Base-by-base conservation (phyloP, 768 basidiomycete species). In the Tulasnella sp. region DNA sequence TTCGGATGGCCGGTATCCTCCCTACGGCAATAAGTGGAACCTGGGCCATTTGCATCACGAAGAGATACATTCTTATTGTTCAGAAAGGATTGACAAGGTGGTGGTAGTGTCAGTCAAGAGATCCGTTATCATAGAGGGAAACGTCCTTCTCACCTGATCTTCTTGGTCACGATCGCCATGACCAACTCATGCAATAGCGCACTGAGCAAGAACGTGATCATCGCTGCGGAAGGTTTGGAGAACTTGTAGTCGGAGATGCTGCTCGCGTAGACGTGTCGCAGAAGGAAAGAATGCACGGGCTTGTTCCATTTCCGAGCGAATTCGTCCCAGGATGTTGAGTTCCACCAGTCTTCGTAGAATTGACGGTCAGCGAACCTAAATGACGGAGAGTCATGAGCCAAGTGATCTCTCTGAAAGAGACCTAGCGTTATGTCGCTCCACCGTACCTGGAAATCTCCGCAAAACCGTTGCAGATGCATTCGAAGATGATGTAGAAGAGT, bases 221-320 rank as follows among this genome's bases (percentile, higher is more conserved):
- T 92, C 90, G 97, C 95, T 16, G 98, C 98, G n/a, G 90, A 88
- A 7, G 89, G 89, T 80, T 90, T 91, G 64, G 94, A 94, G 76
- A 98, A 86, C 80, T 90, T 89, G 85, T 94, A 93, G 77, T 92
- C 90, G 72, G 90, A 87, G 80, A 97, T 95, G 9, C 95, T 91
- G 14, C 96, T 93, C 3, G 96, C 93, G 83, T 99, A 99, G 44
- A 99, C 96, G 85, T 99, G 98, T 16, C 96, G 92, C 24, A 99
- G 89, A 54, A 99, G 90, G 90, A 95, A 95, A n/a, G 90, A 89
- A 83, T 99, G 93, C 44, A 98, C 97, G 16, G 97, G 97, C 64
- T 95, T 96, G 87, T 99, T 99, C 97, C 98, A 99, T 87, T 97
- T 97, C 69, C 98, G 92, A 4, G 97, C 94, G 85, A 97, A 98